Evolutionary conservation across 352 stramenopile genomes (phyloP).

Genomic region (Pythium folliculosum): DNA sequence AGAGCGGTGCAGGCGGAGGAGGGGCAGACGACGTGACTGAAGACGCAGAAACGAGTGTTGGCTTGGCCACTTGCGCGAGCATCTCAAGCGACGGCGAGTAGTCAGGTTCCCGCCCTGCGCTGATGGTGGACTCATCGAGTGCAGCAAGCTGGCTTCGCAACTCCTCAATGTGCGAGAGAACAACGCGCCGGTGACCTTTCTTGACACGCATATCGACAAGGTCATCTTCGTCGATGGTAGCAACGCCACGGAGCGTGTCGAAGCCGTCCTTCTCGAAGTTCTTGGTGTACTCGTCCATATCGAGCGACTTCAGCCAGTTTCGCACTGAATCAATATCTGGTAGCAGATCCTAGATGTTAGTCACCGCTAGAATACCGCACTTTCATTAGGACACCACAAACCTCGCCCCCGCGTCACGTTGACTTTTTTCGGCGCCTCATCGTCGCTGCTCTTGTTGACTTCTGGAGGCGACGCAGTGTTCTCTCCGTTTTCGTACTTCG

Average conservation of each 20-base stretch:
- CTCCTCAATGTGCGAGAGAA: conserved; percentile 86
- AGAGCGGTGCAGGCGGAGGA: not conserved
- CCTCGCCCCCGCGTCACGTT: conserved; percentile 47
- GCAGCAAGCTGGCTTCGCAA: conserved; percentile 64
- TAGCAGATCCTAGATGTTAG: not conserved
- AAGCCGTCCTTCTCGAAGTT: conserved; percentile 90
- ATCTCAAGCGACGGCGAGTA: conserved; percentile 80
- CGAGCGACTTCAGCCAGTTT: conserved; percentile 85
- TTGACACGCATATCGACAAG: conserved; percentile 89
- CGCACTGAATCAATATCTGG: conserved; percentile 79
- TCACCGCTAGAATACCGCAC: not conserved
- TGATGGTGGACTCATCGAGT: conserved; percentile 63
- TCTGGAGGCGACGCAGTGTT: conserved; percentile 19
- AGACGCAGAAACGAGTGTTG: conserved; percentile 25
- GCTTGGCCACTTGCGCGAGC: conserved; percentile 60
- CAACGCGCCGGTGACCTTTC: conserved; percentile 84
- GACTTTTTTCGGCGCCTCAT: conserved; percentile 34
- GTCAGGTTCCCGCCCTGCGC: conserved; percentile 60
- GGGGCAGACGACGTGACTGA: conserved; percentile 1
- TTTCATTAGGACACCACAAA: conserved; percentile 22
- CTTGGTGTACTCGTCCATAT: conserved; percentile 88
- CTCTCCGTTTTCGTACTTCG: conserved; percentile 51
- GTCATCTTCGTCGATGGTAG: conserved; percentile 87
- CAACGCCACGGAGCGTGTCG: conserved; percentile 81
- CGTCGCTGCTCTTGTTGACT: conserved; percentile 36